A percentile compares a stretch with the other conserved stretches of the same genome.
Evolutionary conservation across 441 rosid genomes (phyloP).

Genomic region (Corymbia calophylla): DNA sequence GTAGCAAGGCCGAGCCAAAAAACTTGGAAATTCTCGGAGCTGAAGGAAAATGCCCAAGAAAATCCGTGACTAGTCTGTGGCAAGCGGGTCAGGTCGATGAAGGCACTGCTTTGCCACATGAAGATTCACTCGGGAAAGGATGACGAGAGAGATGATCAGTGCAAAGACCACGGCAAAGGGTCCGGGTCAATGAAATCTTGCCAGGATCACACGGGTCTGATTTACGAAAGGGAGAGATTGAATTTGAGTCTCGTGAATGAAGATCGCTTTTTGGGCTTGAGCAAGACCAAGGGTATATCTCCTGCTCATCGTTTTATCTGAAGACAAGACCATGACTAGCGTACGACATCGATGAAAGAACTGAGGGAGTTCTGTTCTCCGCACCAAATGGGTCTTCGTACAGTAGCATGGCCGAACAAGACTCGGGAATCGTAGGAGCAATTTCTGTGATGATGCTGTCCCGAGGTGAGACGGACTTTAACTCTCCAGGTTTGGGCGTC

Average conservation of each 20-base stretch:
- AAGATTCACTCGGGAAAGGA: neutral
- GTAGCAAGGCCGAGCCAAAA: constrained; percentile 8
- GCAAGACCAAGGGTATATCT: neutral
- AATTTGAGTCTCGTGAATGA: neutral
- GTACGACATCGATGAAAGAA: neutral
- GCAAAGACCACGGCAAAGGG: neutral
- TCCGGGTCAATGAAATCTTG: neutral
- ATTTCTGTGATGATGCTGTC: constrained; percentile 9
- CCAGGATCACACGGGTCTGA: neutral
- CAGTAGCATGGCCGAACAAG: constrained; percentile 24
- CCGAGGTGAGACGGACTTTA: constrained; percentile 9
- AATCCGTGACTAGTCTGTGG: constrained; percentile 28
- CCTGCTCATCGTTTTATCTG: constrained; percentile 9
- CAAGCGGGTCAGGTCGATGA: constrained; percentile 27
- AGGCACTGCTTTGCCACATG: constrained; percentile 27
- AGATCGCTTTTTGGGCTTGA: neutral
- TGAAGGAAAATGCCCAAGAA: constrained; percentile 1
- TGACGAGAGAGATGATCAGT: neutral
- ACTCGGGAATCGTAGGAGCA: constrained; percentile 35
- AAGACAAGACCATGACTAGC: constrained; percentile 10
- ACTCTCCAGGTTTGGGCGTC: neutral
- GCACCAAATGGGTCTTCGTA: constrained; percentile 29
- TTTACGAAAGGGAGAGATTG: neutral
- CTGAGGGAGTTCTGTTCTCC: neutral
- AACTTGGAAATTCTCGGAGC: constrained; percentile 42